Conservation (phyloP, 352 stramenopile species). For the Phytophthora pisi region DNA sequence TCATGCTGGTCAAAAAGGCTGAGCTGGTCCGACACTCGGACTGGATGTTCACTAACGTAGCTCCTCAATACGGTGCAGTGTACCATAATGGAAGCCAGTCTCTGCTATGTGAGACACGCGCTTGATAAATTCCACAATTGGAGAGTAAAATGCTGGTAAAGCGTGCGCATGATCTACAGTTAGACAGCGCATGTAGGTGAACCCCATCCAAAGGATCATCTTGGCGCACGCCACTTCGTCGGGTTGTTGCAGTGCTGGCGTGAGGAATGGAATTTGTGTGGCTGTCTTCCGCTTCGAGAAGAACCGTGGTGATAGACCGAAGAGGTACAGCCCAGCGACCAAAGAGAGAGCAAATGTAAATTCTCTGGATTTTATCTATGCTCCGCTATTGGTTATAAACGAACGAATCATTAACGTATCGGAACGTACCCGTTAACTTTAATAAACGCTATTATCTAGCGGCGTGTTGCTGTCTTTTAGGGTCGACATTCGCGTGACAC, state of each 20-base stretch:
- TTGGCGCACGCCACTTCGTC: constrained; percentile 2
- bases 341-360: too few species aligned
- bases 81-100: constrained; percentile 2
- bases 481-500: too few species aligned
- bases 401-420: too few species aligned
- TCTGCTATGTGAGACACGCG: constrained; percentile 5
- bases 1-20: constrained; percentile 21
- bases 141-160: not conserved
- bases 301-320: not conserved
- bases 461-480: too few species aligned
- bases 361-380: too few species aligned
- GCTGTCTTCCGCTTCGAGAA: not conserved
- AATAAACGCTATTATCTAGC: too few species aligned
- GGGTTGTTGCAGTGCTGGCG: not conserved
- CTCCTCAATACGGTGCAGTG: constrained; percentile 1
- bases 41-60: not conserved
- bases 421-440: too few species aligned
- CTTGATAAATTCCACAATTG: not conserved
- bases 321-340: too few species aligned
- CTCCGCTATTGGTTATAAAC: too few species aligned
- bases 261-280: not conserved
- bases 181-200: not conserved
- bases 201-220: constrained; percentile 6
- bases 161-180: not conserved
- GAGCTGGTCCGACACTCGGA: constrained; percentile 4